Evolutionary conservation across 2,329 filamentous ascomycete species (phyloP), one percentile per base, ranked within the genome.

Genomic region (Karstenula rhodostoma): DNA sequence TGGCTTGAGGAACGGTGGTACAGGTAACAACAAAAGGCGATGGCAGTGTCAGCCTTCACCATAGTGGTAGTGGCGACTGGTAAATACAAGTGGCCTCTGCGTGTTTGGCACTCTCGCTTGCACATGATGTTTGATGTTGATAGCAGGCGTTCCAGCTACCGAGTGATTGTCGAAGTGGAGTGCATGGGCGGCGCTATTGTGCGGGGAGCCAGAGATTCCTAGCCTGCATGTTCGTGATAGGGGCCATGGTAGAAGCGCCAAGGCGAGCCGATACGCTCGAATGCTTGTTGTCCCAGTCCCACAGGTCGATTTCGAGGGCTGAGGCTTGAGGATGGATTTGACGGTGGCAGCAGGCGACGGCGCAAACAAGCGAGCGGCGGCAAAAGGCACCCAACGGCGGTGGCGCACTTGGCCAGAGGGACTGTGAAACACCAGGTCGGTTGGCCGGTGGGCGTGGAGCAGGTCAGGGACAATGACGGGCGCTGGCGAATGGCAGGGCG

Each of bases 401-500:
- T 59, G 59, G 56, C 46, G 54, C 61, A 33, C 52, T 63, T 63
- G 66, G 64, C 66, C 57, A 57, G 56, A 58, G 46, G 37, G 44
- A 58, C 47, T 44, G 56, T 60, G 60, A 62, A 67, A 65, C 61
- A 60, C 58, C 55, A 37, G 61, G 22, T 59, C 57, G 60, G 67
- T 64, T 66, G 67, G 67, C 63, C 62, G 58, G 44, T 43, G 57
- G 47, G 33, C n/a, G 54, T 43, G 54, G 44, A 47, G 29, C 33
- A 19, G 17, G 40, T 42, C 44, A 54, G 65, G 64, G 58, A 57
- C 59, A 49, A 50, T 57, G 57, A 58, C 10, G 58, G 57, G 55
- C 43, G 59, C 56, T 35, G 57, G 62, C 67, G 65, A 67, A 66
- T 66, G 52, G 67, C 66, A 67, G 65, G 59, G 59, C 56, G 53